Evolutionary conservation across 1,284 basidiomycete genomes (phyloP).

Genomic region (Leccinum pachyderme): DNA sequence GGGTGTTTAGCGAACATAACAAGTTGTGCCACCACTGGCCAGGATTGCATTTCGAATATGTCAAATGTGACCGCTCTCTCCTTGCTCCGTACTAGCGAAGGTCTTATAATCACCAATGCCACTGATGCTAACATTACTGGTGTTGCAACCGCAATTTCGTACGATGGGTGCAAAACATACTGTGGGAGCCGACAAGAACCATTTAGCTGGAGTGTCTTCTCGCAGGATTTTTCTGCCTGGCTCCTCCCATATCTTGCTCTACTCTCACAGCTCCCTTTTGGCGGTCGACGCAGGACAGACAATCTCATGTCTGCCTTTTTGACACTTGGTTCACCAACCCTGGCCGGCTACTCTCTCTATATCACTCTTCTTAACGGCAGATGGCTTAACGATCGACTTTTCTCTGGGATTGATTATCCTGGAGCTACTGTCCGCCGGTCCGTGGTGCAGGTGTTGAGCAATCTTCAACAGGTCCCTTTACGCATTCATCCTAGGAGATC

Average conservation of each 20-base stretch:
- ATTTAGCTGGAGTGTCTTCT: constrained; percentile 40
- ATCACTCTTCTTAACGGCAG: constrained; percentile 33
- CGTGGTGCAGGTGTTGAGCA: constrained; percentile 24
- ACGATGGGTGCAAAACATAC: constrained; percentile 27
- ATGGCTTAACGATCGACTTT: constrained; percentile 27
- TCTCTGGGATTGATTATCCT: constrained; percentile 21
- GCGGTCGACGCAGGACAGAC: constrained; percentile 25
- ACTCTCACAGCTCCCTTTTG: constrained; percentile 45
- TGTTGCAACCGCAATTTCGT: constrained; percentile 18
- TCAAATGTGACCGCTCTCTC: constrained; percentile 15
- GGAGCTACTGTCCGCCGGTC: constrained; percentile 10
- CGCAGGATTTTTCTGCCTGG: constrained; percentile 42
- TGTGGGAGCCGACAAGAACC: constrained; percentile 34
- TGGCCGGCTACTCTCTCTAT: constrained; percentile 34
- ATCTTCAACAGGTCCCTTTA: constrained; percentile 34
- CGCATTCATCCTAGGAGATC: constrained; percentile 23
- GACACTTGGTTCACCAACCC: constrained; percentile 34
- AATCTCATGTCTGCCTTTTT: constrained; percentile 33
- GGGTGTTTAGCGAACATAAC: constrained; percentile 11
- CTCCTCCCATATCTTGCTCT: constrained; percentile 44
- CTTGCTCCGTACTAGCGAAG: constrained; percentile 17
- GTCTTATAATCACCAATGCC: neutral
- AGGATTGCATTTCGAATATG: constrained; percentile 10
- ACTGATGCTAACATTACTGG: neutral
- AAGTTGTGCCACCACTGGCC: constrained; percentile 10